phyloP scores from a whole-genome alignment of 2,329 filamentous ascomycete species.

The Xylariaceae sp. region DNA sequence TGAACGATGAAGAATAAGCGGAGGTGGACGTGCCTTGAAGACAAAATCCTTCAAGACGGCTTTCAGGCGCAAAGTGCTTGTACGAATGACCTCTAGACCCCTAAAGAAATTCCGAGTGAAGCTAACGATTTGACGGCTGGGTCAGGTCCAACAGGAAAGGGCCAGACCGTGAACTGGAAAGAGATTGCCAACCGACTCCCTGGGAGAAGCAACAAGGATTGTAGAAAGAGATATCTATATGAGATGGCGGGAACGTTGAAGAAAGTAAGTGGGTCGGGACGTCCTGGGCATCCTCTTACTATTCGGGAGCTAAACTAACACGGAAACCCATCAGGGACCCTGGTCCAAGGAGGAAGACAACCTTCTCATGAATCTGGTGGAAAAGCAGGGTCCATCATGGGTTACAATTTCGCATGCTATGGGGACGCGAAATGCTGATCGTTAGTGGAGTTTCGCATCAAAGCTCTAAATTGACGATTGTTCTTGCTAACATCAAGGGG shows the following conservation, averaged over 20 bases:
- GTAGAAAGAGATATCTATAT: not conserved
- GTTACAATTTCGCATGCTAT: conserved; percentile 2
- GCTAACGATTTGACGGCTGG: not conserved
- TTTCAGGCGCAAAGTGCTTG: not conserved
- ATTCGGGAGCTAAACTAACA: not conserved
- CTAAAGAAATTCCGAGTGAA: not conserved
- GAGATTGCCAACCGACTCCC: conserved; percentile 1
- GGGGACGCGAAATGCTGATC: conserved; percentile 3
- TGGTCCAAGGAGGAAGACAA: conserved; percentile 4
- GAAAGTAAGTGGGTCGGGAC: not conserved
- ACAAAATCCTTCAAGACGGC: conserved; percentile 1
- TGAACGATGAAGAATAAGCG: conserved; percentile 2
- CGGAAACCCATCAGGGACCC: not conserved
- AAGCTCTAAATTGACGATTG: not conserved
- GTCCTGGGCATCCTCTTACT: not conserved
- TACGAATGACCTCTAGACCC: not conserved
- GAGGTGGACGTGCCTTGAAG: conserved; percentile 1
- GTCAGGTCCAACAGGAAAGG: conserved; percentile 2
- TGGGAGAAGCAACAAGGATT: conserved; percentile 3
- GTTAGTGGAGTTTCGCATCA: not conserved
- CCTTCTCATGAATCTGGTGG: conserved; percentile 1
- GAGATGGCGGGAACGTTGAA: conserved; percentile 3
- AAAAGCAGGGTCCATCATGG: conserved; percentile 1
- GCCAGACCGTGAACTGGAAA: conserved; percentile 5
- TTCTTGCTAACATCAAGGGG: not conserved